Evolutionary conservation across 495 filamentous ascomycete species (phyloP), one percentile per base, ranked within the genome.

Genomic region (Neurospora intermedia): DNA sequence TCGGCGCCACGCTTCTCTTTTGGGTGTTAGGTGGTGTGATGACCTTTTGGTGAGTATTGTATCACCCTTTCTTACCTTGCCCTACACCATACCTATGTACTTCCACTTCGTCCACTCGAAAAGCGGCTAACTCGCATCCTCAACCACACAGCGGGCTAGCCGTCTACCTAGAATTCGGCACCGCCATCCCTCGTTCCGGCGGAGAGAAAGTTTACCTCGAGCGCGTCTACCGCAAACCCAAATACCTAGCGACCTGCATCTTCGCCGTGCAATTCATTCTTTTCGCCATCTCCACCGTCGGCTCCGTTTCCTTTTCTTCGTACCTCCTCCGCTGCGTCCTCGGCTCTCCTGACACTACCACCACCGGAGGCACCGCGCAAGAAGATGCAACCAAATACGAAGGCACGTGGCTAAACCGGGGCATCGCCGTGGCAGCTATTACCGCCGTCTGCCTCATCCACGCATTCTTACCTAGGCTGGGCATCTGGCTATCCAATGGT

Each of bases 381-480:
- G 54, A 66, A 66, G 54, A 35, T 35, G 54, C 54, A 66, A 66
- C 54, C 13, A 66, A 66, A 9, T 35, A 76, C 5, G 70, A 76
- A 23, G 75, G 79, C 18, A 73, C 69, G 41, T 83, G 81, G 81
- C 35, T 78, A 7, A 79, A 76, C 39, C 66, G 78, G 13, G 81
- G 79, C 38, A 79, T 83, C 35, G 76, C 80, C 69, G 74, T 82
- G 18, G 75, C 76, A 10, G 74, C 78, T 76, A 82, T 91, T 38
- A 86, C 89, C 0, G 85, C 84, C 42, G 87, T 89, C 0, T 88
- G 88, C 74, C 77, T 89, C 9, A 83, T 92, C 69, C 89, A 92
- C 72, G 76, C 87, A 0, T 80, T 86, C 16, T 81, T 87, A 2
- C 81, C 89, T n/a, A 87, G 90, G 76, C 86, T 86, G 83, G 90